These are phyloP conservation scores for Chaetomium olivaceum DNA, from an alignment of 2,329 filamentous ascomycete genomes.

Conservation along the genomic window DNA sequence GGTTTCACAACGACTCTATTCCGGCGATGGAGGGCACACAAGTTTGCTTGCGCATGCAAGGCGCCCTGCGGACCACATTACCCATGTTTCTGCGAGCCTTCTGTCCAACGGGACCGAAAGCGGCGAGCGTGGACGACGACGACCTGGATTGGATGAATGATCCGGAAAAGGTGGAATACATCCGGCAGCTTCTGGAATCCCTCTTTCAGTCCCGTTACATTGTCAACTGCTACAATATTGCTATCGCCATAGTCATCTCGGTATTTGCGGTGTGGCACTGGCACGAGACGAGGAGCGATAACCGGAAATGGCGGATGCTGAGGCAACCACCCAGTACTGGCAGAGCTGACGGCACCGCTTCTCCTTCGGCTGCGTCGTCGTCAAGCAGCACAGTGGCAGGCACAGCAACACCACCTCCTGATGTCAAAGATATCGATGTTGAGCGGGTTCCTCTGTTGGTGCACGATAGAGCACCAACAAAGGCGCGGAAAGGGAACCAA, in stretches of 20 bases:
- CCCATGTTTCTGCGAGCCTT: slow-evolving; percentile 22
- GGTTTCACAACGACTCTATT: not conserved
- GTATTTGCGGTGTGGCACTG: slow-evolving; percentile 37
- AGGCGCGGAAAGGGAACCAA: not conserved
- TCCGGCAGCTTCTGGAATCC: slow-evolving; percentile 37
- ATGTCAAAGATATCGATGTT: slow-evolving; percentile 36
- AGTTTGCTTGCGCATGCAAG: slow-evolving; percentile 14
- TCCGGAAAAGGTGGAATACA: slow-evolving; percentile 41
- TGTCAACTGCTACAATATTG: slow-evolving; percentile 39
- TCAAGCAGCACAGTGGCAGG: slow-evolving; percentile 40
- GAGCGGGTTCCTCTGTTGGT: slow-evolving; percentile 41
- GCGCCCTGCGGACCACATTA: slow-evolving; percentile 6
- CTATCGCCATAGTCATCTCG: slow-evolving; percentile 36
- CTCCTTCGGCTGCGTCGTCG: slow-evolving; percentile 33
- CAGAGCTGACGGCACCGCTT: not conserved
- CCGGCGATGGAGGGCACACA: slow-evolving; percentile 17
- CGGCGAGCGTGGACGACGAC: slow-evolving; percentile 16
- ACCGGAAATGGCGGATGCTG: slow-evolving; percentile 30
- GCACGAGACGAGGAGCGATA: slow-evolving; percentile 29
- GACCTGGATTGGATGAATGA: slow-evolving; percentile 36
- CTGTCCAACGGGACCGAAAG: not conserved
- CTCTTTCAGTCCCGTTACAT: slow-evolving; percentile 40
- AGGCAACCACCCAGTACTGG: not conserved
- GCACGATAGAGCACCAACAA: not conserved
- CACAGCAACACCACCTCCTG: slow-evolving; percentile 30